phyloP scores from a whole-genome alignment of 495 filamentous ascomycete species.

The Glarea lozoyensis region DNA sequence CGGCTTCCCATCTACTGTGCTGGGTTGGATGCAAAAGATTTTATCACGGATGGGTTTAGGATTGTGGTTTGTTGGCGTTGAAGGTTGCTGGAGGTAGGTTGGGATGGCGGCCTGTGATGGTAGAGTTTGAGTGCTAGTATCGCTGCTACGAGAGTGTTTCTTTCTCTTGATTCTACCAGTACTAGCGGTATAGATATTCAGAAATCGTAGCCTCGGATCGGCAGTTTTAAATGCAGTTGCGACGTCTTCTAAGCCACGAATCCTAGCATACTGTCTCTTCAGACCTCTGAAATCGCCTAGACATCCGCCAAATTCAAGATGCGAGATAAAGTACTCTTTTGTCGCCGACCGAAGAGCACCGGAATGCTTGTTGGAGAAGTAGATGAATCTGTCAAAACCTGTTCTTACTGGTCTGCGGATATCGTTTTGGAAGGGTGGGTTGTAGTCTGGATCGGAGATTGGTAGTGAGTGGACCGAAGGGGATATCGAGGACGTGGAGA shows the following conservation, averaged over 20 bases:
- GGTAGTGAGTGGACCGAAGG: slow-evolving; percentile 2
- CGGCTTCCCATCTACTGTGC: too few relatives aligned
- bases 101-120: too few relatives aligned
- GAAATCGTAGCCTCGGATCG: slow-evolving; percentile 41
- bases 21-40: too few relatives aligned
- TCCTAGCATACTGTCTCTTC: slow-evolving; percentile 53
- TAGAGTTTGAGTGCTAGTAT: too few relatives aligned
- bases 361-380: slow-evolving; percentile 75
- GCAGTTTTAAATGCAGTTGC: slow-evolving; percentile 27
- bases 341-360: slow-evolving; percentile 61
- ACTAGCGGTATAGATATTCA: slow-evolving; percentile 86
- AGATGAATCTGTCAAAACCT: slow-evolving; percentile 54
- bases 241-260: slow-evolving; percentile 60
- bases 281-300: slow-evolving; percentile 69
- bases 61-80: too few relatives aligned
- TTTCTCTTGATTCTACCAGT: too few relatives aligned
- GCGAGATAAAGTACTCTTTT: slow-evolving; percentile 63
- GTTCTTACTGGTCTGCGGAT: slow-evolving; percentile 51
- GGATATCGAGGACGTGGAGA: slow-evolving; percentile 9
- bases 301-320: slow-evolving; percentile 73
- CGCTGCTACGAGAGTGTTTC: too few relatives aligned
- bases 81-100: too few relatives aligned
- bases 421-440: slow-evolving; percentile 69
- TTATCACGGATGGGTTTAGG: too few relatives aligned
- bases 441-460: slow-evolving; percentile 59